These are phyloP conservation scores for Fusarium sp. DNA, from an alignment of 2,329 filamentous ascomycete species.

Conservation along the genomic window DNA sequence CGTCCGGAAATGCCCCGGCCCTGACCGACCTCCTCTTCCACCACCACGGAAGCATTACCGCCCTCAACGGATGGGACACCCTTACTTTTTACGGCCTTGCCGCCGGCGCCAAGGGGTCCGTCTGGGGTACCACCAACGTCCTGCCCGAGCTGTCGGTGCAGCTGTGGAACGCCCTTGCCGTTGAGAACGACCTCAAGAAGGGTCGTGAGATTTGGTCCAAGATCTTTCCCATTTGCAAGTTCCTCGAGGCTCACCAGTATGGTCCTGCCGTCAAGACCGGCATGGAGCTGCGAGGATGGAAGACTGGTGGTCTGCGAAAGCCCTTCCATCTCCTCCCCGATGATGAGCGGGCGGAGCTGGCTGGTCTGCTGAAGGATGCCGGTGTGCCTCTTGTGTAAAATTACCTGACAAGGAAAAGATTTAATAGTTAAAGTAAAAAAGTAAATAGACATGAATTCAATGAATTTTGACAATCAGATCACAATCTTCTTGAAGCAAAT, in stretches of 20 bases:
- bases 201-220: slow-evolving; percentile 61
- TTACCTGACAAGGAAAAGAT: neutral
- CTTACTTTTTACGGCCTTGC: slow-evolving; percentile 65
- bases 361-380: slow-evolving; percentile 52
- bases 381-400: slow-evolving; percentile 47
- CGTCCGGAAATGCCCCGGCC: slow-evolving; percentile 62
- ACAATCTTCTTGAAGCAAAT: neutral
- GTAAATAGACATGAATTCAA: slow-evolving; percentile 5
- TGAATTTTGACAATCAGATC: neutral
- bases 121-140: slow-evolving; percentile 64
- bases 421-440: slow-evolving; percentile 12
- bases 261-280: slow-evolving; percentile 61
- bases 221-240: slow-evolving; percentile 63
- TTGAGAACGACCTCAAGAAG: slow-evolving; percentile 53
- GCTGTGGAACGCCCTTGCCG: slow-evolving; percentile 58
- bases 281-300: slow-evolving; percentile 59
- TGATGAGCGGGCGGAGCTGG: slow-evolving; percentile 50
- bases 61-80: slow-evolving; percentile 66
- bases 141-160: slow-evolving; percentile 61
- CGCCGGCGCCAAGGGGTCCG: slow-evolving; percentile 61
- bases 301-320: slow-evolving; percentile 61
- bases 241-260: slow-evolving; percentile 62
- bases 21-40: slow-evolving; percentile 62
- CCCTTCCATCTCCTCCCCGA: slow-evolving; percentile 55
- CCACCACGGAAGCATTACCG: slow-evolving; percentile 53